Base-by-base conservation (phyloP, 257 asterid species). In the Lavandula angustifolia region DNA sequence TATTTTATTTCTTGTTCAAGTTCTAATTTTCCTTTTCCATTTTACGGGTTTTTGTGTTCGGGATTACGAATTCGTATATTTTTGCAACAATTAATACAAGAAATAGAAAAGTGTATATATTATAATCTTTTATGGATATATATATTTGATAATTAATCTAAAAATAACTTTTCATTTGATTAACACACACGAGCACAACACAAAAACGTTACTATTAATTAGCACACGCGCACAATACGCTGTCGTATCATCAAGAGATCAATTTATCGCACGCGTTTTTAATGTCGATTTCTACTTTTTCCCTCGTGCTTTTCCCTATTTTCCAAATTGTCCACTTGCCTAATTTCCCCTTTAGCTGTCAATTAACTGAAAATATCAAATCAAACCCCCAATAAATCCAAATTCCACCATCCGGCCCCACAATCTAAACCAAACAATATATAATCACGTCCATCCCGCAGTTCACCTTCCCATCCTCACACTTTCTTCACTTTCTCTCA, bases 181-280 rank as follows among this genome's bases (percentile, higher is more conserved):
- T 9, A 9, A 6, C 2, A 40, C 48, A 44, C 50, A 44, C 17
- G 50, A 5, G 34, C 32, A 4, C 51, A 37, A 18, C 66, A 42
- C 59, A 44, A 13, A 9, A 57, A 47, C 35, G 58, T 16, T 37
- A 48, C 0, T 37, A 56, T 12, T 22, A 22, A 22, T 2, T 9
- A 29, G 4, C 1, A 1, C 4, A 49, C 51, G 8, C 64, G 3
- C 12, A n/a, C 50, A 3, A 1, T 32, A 68, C 60, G 53, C 10
- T 61, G 62, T 52, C 62, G 1, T 38, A 29, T 29, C 14, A 29
- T 29, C 14, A 44, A 44, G 12, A 0, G 50, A 2, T 12, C 13
- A 10, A 0, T 52, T 73, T 38, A 12, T 29, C 32, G 56, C 80
- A 74, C 75, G 78, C 73, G 78, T 71, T 78, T 33, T 60, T 63